Conservation (phyloP, 768 basidiomycete genomes). For the Leccinellum albellum region DNA sequence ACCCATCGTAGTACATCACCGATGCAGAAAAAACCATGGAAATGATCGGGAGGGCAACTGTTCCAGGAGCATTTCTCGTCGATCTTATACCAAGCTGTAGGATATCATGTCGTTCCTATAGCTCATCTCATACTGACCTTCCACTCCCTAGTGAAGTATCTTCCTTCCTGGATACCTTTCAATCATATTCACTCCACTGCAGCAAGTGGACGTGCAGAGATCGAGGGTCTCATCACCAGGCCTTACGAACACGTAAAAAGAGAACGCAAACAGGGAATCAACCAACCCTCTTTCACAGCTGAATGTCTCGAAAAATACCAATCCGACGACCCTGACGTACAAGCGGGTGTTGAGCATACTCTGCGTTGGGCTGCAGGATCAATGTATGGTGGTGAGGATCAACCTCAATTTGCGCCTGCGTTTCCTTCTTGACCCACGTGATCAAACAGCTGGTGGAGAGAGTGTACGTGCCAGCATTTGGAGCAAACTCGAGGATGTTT, state of each 20-base stretch:
- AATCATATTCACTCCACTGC: constrained; percentile 11
- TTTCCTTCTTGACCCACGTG: neutral
- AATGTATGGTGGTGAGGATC: constrained; percentile 17
- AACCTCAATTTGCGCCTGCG: neutral
- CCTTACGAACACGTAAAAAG: constrained; percentile 26
- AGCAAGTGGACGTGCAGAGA: constrained; percentile 1
- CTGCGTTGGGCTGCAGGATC: constrained; percentile 17
- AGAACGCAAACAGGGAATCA: constrained; percentile 9
- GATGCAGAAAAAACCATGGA: constrained; percentile 26
- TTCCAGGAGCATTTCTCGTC: constrained; percentile 29
- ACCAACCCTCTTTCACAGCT: constrained; percentile 15
- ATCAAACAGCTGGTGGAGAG: constrained; percentile 5
- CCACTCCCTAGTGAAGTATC: constrained; percentile 20
- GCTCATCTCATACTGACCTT: neutral
- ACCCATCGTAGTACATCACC: constrained; percentile 24
- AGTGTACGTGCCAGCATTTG: neutral
- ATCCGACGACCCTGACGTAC: constrained; percentile 1
- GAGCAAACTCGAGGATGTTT: neutral
- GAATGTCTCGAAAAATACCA: constrained; percentile 13
- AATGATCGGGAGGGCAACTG: constrained; percentile 20
- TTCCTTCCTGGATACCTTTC: constrained; percentile 26
- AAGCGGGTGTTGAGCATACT: constrained; percentile 4
- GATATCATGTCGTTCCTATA: neutral
- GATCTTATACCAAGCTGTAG: constrained; percentile 28
- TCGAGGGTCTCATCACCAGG: constrained; percentile 8